These are phyloP conservation scores for Lodderomyces margitis DNA, from an alignment of 1,139 yeast genomes.

Conservation along the genomic window DNA sequence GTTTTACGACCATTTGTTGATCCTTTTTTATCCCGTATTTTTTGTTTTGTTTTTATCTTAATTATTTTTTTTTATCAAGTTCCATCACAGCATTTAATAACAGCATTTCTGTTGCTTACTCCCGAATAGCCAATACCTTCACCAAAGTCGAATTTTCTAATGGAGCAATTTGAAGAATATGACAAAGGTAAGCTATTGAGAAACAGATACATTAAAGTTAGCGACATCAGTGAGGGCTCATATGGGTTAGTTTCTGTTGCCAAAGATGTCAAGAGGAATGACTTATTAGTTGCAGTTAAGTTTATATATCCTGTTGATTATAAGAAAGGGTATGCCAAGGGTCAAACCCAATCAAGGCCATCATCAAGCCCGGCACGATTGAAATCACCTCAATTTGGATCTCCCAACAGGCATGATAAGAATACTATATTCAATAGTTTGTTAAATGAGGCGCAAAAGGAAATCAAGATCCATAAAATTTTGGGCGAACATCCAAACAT, in stretches of 20 bases:
- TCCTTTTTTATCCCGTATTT: background rate
- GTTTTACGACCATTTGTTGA: background rate
- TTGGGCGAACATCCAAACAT: constrained; percentile 68
- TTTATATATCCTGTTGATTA: constrained; percentile 59
- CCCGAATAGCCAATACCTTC: background rate
- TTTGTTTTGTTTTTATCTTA: background rate
- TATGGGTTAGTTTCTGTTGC: constrained; percentile 91
- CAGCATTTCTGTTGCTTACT: background rate
- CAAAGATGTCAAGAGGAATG: constrained; percentile 53
- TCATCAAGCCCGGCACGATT: constrained; percentile 41
- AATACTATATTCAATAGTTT: constrained; percentile 32
- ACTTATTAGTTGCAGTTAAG: constrained; percentile 76
- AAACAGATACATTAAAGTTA: constrained; percentile 64
- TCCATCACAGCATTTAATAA: background rate
- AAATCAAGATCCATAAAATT: constrained; percentile 68
- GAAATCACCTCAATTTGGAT: constrained; percentile 19
- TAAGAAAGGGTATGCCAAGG: constrained; percentile 20
- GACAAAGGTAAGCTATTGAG: constrained; percentile 63
- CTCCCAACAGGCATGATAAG: constrained; percentile 17
- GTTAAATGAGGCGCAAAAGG: constrained; percentile 72
- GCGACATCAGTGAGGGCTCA: constrained; percentile 87
- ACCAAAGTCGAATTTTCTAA: constrained; percentile 12
- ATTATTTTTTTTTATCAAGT: background rate
- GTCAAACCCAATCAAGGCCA: constrained; percentile 21
- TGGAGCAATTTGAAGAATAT: constrained; percentile 52